Percentiles rank a stretch among this genome's conserved stretches.
These are phyloP conservation scores for Xylariales sp. DNA, from an alignment of 2,329 filamentous ascomycete genomes.

Conservation along the genomic window DNA sequence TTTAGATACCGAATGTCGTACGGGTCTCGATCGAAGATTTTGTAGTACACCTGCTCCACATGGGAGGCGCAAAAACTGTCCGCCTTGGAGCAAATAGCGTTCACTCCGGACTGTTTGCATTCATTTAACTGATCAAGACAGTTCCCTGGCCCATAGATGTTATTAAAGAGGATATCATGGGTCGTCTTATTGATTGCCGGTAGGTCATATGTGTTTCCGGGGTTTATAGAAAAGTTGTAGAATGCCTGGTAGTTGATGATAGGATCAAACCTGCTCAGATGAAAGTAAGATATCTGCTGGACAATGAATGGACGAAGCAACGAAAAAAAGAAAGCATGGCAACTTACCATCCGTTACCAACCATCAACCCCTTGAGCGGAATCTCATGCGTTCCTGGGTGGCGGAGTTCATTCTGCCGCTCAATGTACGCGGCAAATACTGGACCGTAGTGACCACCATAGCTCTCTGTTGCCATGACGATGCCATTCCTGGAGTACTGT, in stretches of 20 bases:
- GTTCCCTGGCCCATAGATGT: slow-evolving; percentile 56
- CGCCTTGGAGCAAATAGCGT: slow-evolving; percentile 47
- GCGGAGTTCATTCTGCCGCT: slow-evolving; percentile 38
- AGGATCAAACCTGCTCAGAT: too few species aligned
- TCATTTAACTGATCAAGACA: slow-evolving; percentile 53
- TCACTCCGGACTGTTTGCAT: slow-evolving; percentile 46
- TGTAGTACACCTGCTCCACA: slow-evolving; percentile 48
- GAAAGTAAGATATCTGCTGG: too few species aligned
- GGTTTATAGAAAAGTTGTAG: slow-evolving; percentile 52
- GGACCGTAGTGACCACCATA: slow-evolving; percentile 58
- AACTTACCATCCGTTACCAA: slow-evolving; percentile 56
- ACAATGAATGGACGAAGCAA: too few species aligned
- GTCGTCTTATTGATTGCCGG: slow-evolving; percentile 44
- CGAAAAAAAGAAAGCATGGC: too few species aligned
- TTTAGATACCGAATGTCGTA: slow-evolving; percentile 55
- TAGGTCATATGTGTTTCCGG: slow-evolving; percentile 54
- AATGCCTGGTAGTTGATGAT: slow-evolving; percentile 52
- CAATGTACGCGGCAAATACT: slow-evolving; percentile 46
- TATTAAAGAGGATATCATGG: slow-evolving; percentile 51
- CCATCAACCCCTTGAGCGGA: slow-evolving; percentile 43
- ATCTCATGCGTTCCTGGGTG: slow-evolving; percentile 40
- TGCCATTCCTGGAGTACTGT: slow-evolving; percentile 40
- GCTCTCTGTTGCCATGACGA: slow-evolving; percentile 52
- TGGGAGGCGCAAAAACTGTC: slow-evolving; percentile 51
- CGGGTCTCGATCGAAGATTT: slow-evolving; percentile 48